Evolutionary conservation across 83 land plant species (phyloP).

Genomic region (Diphasiastrum complanatum): DNA sequence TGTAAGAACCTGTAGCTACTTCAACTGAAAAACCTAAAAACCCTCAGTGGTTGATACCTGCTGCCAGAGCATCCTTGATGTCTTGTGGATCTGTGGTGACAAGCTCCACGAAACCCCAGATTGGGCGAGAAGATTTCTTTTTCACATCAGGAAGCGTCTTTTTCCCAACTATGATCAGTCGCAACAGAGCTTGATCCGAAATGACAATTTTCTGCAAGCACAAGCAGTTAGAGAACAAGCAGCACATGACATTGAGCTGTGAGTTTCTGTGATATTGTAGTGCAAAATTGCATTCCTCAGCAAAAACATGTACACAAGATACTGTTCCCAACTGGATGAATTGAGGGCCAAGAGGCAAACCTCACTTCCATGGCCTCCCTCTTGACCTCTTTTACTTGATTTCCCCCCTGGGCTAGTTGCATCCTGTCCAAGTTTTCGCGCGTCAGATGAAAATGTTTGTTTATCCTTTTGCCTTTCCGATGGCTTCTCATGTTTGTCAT

Average conservation of each 20-base stretch:
- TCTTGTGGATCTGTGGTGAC: slow-evolving; percentile 59
- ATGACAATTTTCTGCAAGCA: slow-evolving; percentile 50
- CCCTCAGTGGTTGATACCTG: slow-evolving; percentile 25
- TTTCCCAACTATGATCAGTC: slow-evolving; percentile 69
- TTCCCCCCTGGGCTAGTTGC: too few relatives aligned
- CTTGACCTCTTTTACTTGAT: too few relatives aligned
- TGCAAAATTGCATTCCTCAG: slow-evolving; percentile 4
- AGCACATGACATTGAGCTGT: background rate
- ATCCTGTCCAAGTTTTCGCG: background rate
- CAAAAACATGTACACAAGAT: background rate
- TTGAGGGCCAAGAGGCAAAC: background rate
- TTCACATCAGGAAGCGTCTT: slow-evolving; percentile 59
- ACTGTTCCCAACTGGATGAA: background rate
- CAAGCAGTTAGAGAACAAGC: background rate
- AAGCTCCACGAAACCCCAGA: slow-evolving; percentile 80
- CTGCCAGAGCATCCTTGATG: slow-evolving; percentile 49
- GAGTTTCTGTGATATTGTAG: background rate
- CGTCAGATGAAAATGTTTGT: background rate
- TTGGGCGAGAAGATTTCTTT: slow-evolving; percentile 44
- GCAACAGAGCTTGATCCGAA: slow-evolving; percentile 42
- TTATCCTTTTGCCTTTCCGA: background rate
- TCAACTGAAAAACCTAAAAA: background rate
- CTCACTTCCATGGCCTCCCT: too few relatives aligned
- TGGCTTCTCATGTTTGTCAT: background rate
- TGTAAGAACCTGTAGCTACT: background rate